Base-by-base conservation (phyloP, 495 filamentous ascomycete genomes). In the Glarea lozoyensis region DNA sequence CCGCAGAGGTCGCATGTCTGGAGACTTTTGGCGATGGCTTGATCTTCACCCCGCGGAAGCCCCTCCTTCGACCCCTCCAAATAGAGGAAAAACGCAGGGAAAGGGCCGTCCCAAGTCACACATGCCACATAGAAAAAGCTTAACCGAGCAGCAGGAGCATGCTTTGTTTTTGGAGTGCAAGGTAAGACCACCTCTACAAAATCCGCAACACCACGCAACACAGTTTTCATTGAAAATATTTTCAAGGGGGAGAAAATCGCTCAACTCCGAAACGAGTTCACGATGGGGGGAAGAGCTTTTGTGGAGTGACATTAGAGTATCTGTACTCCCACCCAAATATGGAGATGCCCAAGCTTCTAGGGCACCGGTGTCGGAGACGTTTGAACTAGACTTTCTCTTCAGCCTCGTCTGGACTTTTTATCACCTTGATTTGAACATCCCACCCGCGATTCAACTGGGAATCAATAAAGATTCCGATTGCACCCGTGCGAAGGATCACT, bases 161-260 rank as follows among this genome's bases (percentile, higher is more conserved):
- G 31, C 31, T 13, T 7, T 6, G 6, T 13, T 34, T 34, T 34
- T 34, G 5, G 12, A 7, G 12, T 34, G 12, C 31, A 34, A 11
- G 31, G 31, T 34, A n/a, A n/a, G n/a, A n/a, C n/a, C n/a, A n/a
- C n/a, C n/a, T n/a, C n/a, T n/a, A n/a, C n/a, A n/a, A n/a, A n/a
- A n/a, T n/a, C 17, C 6, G 23, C n/a, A 44, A 35, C 16, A 30
- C 23, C 22, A 16, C 38, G 21, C 42, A 16, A n/a, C n/a, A n/a
- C 31, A 16, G 24, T 53, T 45, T 42, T 24, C 18, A 45, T 49
- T 53, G 50, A 53, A 53, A 53, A 53, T 53, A 37, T 53, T 53
- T 53, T 53, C 50, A 45, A 42, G 45, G 44, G 19, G 22, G 19
- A 38, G n/a, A 32, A 47, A 47, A 47, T 47, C 45, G 29, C 45